phyloP scores from a whole-genome alignment of 2,329 filamentous ascomycete species.

The Claviceps sp. region DNA sequence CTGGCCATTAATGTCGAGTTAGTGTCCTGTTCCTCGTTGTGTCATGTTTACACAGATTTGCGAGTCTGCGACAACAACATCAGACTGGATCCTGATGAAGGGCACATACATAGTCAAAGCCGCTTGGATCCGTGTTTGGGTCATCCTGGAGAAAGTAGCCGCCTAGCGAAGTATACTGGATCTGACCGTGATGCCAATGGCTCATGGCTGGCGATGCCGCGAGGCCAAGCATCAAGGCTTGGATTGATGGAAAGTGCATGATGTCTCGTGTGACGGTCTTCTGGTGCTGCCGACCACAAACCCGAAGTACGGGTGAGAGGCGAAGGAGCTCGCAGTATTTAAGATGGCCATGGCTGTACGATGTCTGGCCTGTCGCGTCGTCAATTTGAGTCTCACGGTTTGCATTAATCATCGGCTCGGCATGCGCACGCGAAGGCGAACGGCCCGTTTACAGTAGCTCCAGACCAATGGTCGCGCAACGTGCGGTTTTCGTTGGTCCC shows the following conservation, averaged over 20 bases:
- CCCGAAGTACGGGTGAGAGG: neutral
- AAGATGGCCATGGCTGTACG: neutral
- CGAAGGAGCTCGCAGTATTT: neutral
- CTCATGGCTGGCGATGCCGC: constrained; percentile 14
- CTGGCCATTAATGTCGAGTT: constrained; percentile 20
- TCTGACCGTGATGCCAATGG: constrained; percentile 24
- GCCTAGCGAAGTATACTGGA: constrained; percentile 46
- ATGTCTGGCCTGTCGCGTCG: neutral
- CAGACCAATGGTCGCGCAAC: neutral
- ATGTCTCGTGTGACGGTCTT: neutral
- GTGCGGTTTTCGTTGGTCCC: neutral
- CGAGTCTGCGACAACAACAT: neutral
- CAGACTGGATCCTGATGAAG: neutral
- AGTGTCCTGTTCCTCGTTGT: neutral
- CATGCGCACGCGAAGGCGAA: neutral
- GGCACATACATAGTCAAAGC: constrained; percentile 49
- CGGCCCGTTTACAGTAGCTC: neutral
- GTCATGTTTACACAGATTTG: neutral
- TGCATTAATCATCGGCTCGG: too few species aligned
- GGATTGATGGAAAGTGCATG: constrained; percentile 20
- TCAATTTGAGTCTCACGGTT: neutral
- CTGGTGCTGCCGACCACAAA: neutral
- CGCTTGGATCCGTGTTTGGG: constrained; percentile 35
- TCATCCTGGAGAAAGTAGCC: constrained; percentile 56
- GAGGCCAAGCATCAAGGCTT: constrained; percentile 17